Evolutionary conservation across 768 basidiomycete genomes (phyloP).

Genomic region (Mycena metata): DNA sequence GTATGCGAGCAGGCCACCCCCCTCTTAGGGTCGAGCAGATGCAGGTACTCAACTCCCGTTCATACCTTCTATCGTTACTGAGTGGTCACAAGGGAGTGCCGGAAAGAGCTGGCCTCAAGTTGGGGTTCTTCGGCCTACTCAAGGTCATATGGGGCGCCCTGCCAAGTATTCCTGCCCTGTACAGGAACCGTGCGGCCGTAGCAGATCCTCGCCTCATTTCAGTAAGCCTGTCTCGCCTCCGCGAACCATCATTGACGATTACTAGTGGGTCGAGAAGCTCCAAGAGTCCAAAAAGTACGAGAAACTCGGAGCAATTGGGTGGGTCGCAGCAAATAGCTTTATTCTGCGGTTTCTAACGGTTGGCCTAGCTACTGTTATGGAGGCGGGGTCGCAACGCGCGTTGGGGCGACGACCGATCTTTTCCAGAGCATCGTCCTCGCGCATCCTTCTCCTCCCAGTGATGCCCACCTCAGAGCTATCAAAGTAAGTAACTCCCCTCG

Average conservation of each 20-base stretch:
- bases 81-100: conserved; percentile 35
- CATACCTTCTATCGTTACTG: too few relatives aligned
- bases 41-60: background rate
- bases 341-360: background rate
- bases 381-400: conserved; percentile 19
- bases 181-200: conserved; percentile 50
- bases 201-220: conserved; percentile 48
- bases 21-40: conserved; percentile 15
- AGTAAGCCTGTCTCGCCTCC: conserved; percentile 39
- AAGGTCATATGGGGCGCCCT: conserved; percentile 43
- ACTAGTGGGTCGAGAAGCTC: conserved; percentile 54
- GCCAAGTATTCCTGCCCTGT: conserved; percentile 45
- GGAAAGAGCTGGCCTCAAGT: conserved; percentile 50
- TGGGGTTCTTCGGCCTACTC: conserved; percentile 45
- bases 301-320: conserved; percentile 61
- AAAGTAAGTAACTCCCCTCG: conserved; percentile 13
- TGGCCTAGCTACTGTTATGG: conserved; percentile 29
- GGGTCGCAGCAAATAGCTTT: conserved; percentile 9
- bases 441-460: conserved; percentile 24
- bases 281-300: conserved; percentile 56
- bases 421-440: conserved; percentile 32
- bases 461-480: conserved; percentile 26
- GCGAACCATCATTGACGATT: background rate
- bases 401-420: conserved; percentile 24
- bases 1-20: background rate